These are phyloP conservation scores for Yamadazyma spencermartinsiae DNA, from an alignment of 1,139 yeast genomes.

Conservation along the genomic window DNA sequence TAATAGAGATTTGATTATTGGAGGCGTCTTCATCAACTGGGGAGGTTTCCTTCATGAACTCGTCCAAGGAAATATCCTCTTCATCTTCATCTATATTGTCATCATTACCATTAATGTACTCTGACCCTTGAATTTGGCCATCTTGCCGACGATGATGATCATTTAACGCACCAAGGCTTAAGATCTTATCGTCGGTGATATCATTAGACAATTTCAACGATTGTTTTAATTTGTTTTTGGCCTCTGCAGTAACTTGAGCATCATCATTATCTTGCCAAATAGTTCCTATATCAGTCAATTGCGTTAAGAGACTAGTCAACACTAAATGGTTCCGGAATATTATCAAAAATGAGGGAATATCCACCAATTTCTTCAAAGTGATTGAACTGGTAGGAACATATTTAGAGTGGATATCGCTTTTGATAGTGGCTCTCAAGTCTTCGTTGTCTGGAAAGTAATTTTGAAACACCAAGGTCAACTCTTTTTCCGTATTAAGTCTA, in stretches of 20 bases:
- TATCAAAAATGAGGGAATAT: slow-evolving; percentile 28
- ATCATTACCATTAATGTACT: slow-evolving; percentile 3
- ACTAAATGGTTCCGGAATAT: slow-evolving; percentile 34
- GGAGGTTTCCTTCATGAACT: slow-evolving; percentile 14
- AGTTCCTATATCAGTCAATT: slow-evolving; percentile 6
- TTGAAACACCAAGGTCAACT: slow-evolving; percentile 11
- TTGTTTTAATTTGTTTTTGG: slow-evolving; percentile 33
- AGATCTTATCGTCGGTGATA: slow-evolving; percentile 42
- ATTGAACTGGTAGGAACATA: slow-evolving; percentile 25
- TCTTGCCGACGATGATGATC: slow-evolving; percentile 9
- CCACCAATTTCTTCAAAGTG: slow-evolving; percentile 23
- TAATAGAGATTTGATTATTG: slow-evolving; percentile 18
- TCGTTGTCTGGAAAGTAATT: slow-evolving; percentile 3
- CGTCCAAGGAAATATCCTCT: slow-evolving; percentile 12
- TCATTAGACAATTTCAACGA: slow-evolving; percentile 38
- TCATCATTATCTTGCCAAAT: not conserved
- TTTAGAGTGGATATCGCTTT: slow-evolving; percentile 15
- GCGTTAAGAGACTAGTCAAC: slow-evolving; percentile 23
- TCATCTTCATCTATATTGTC: slow-evolving; percentile 9
- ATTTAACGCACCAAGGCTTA: slow-evolving; percentile 34
- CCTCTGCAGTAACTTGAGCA: slow-evolving; percentile 4
- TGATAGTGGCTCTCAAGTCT: slow-evolving; percentile 6
- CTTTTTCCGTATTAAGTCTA: slow-evolving; percentile 23
- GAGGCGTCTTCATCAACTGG: slow-evolving; percentile 8
- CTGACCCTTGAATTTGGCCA: slow-evolving; percentile 12